phyloP scores from a whole-genome alignment of 352 stramenopile species.

The Globisporangium mamillatum region DNA sequence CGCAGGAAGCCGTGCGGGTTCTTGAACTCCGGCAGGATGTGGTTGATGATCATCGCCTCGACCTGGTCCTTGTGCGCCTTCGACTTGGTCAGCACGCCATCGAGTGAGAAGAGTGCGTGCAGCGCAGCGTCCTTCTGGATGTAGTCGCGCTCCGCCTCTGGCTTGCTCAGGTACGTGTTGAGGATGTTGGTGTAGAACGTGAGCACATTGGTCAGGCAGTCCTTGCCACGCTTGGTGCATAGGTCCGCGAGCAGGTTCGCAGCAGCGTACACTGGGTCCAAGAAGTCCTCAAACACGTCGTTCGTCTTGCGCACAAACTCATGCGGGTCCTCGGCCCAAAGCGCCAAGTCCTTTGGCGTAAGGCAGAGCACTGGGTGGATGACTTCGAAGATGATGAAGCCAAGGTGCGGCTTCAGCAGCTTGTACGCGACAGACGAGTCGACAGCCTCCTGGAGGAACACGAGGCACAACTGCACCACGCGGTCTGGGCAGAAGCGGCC shows the following conservation, averaged over 20 bases:
- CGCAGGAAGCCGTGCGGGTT: constrained; percentile 94
- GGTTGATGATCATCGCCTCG: constrained; percentile 91
- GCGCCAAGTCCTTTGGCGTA: constrained; percentile 90
- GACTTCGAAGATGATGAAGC: constrained; percentile 97
- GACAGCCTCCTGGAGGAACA: constrained; percentile 92
- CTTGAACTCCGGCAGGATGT: constrained; percentile 97
- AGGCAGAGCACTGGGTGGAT: constrained; percentile 95
- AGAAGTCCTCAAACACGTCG: constrained; percentile 96
- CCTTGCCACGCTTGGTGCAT: constrained; percentile 94
- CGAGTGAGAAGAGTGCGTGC: constrained; percentile 91
- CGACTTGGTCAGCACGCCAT: constrained; percentile 90
- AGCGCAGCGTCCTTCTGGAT: constrained; percentile 96
- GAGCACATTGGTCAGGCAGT: constrained; percentile 92
- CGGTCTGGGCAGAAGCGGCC: constrained; percentile 96
- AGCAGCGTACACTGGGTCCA: constrained; percentile 93
- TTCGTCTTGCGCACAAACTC: constrained; percentile 98
- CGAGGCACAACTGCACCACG: constrained; percentile 92
- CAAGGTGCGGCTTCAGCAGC: constrained; percentile 96
- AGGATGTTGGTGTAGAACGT: constrained; percentile 92
- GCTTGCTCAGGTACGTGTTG: constrained; percentile 76
- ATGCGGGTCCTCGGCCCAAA: constrained; percentile 96
- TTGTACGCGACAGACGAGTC: constrained; percentile 97
- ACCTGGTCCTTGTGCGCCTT: constrained; percentile 93
- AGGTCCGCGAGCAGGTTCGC: constrained; percentile 93
- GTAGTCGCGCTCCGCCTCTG: constrained; percentile 87